Conservation (phyloP, 768 basidiomycete genomes). For the Ramaria sp. region DNA sequence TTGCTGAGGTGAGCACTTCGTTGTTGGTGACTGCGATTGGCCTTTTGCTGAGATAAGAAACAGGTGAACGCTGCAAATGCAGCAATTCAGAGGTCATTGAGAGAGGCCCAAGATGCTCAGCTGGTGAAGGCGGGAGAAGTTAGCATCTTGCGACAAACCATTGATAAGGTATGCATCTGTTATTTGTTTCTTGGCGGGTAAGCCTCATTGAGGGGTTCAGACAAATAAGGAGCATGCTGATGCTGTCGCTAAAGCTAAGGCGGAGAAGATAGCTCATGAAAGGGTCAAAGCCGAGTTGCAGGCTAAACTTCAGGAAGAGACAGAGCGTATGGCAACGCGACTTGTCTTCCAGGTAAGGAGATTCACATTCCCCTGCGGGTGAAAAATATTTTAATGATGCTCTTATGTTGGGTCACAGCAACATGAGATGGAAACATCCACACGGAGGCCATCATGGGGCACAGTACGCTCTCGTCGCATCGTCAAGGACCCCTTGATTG, state of each 20-base stretch:
- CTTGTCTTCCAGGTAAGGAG: conserved; percentile 53
- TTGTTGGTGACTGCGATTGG: background rate
- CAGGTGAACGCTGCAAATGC: conserved; percentile 45
- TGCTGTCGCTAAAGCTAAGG: conserved; percentile 44
- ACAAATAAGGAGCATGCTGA: conserved; percentile 46
- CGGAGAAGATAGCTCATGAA: conserved; percentile 52
- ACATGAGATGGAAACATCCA: conserved; percentile 53
- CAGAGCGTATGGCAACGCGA: conserved; percentile 61
- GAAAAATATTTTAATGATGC: background rate
- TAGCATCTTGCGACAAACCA: conserved; percentile 48
- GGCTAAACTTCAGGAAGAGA: conserved; percentile 54
- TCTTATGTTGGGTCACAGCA: conserved; percentile 29
- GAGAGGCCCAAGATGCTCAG: conserved; percentile 39
- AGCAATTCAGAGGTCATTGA: conserved; percentile 33
- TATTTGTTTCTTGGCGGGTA: background rate
- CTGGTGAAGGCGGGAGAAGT: conserved; percentile 64
- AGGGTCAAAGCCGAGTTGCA: conserved; percentile 43
- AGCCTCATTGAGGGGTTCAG: conserved; percentile 22
- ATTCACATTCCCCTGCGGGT: background rate
- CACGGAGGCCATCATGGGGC: conserved; percentile 34
- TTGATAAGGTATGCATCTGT: conserved; percentile 45
- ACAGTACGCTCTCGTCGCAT: conserved; percentile 34
- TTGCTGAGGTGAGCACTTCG: conserved; percentile 27
- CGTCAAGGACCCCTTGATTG: conserved; percentile 25
- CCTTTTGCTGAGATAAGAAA: conserved; percentile 3